Base-by-base conservation (phyloP, 208 protist genomes). In the Trypanosoma vivax region DNA sequence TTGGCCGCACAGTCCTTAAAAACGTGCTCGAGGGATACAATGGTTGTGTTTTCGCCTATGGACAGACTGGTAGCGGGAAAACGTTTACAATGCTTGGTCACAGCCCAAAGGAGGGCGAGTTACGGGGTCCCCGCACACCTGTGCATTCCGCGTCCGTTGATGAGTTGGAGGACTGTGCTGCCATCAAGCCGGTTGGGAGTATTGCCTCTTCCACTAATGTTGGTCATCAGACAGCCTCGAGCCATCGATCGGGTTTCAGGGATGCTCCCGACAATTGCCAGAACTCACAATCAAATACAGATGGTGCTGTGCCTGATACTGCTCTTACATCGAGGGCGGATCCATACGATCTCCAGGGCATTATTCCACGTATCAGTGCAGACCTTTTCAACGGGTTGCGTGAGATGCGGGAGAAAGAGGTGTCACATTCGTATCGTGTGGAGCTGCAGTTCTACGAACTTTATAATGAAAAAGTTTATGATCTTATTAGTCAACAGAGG, bases 11-110 rank as follows among this genome's bases (percentile, higher is more conserved):
- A 19, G 70, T 92, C 43, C 59, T 92, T 25, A 60, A 78, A n/a
- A 86, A 87, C 52, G 72, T 78, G 10, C 72, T 94, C 23, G 73
- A 88, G 47, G 86, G 90, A 31, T 88, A 85, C 65, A 89, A 95
- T 73, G 83, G 72, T 25, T 87, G 83, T 46, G 65, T 96, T 37
- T 96, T 95, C 51, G 88, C 86, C 10, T 96, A 95, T 66, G 89
- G 90, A 9, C 82, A 91, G 65, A 97, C 92, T 0, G 79, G 79
- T 42, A 79, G 72, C 40, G 93, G 93, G 65, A 97, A 97, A 65
- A 96, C 93, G 14, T 94, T 94, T 73, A 95, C 93, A 18, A 97
- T 96, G 76, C 66, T 92, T 19, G 91, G 92, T 33, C 84, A 87
- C 57, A 63, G 68, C 5, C 79, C 83, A 28, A 63, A 40, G 14